Evolutionary conservation across 2,329 filamentous ascomycete species (phyloP).

Genomic region (Ophiostoma triangulosporum): DNA sequence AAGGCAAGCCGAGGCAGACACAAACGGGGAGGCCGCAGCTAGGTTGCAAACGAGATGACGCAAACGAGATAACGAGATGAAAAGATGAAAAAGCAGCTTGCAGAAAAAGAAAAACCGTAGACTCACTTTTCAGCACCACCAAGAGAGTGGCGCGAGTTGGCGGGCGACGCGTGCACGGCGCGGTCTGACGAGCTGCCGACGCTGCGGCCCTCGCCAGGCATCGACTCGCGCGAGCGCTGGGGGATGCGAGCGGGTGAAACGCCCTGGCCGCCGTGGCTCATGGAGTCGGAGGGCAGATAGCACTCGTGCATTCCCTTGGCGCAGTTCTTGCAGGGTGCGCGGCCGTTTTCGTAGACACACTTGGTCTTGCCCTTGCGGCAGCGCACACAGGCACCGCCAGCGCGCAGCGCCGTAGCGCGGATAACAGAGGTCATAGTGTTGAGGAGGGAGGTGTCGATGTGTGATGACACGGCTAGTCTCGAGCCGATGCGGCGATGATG

Average conservation of each 20-base stretch:
- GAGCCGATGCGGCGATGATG: too few relatives aligned
- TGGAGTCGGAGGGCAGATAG: conserved; percentile 46
- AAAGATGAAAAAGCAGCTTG: not conserved
- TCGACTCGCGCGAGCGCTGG: conserved; percentile 38
- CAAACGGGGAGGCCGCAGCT: too few relatives aligned
- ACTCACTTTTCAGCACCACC: conserved; percentile 43
- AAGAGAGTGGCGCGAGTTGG: conserved; percentile 33
- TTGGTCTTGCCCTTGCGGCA: conserved; percentile 53
- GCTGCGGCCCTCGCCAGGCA: conserved; percentile 35
- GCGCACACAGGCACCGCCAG: conserved; percentile 47
- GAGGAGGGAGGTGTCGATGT: not conserved
- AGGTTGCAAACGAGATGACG: too few relatives aligned
- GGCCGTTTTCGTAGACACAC: conserved; percentile 48
- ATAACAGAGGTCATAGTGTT: conserved; percentile 32
- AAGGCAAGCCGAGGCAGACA: too few relatives aligned
- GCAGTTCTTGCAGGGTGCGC: conserved; percentile 50
- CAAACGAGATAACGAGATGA: not conserved
- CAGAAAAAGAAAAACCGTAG: not conserved
- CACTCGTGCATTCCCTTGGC: conserved; percentile 51
- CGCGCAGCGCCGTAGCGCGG: conserved; percentile 45
- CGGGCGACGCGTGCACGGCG: conserved; percentile 30
- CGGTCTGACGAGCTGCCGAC: conserved; percentile 29
- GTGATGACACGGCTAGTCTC: too few relatives aligned
- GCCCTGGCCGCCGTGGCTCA: conserved; percentile 42
- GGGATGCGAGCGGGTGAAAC: conserved; percentile 41